Conservation (phyloP, 2,329 filamentous ascomycete species). For the Ophiostoma perfectum region DNA sequence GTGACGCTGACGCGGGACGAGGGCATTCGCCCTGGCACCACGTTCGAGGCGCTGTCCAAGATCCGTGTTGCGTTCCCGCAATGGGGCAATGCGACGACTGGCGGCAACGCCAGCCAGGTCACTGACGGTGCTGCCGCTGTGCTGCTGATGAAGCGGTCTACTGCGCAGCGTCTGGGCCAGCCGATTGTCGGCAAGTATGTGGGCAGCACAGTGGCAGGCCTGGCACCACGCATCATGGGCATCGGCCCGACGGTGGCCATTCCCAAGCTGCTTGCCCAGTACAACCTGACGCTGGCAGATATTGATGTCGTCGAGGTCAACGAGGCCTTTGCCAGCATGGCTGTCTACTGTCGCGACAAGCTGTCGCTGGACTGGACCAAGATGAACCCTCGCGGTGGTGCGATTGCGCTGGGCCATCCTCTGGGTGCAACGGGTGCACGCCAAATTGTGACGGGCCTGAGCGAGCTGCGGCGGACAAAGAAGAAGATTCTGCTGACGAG, state of each 20-base stretch:
- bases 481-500: conserved; percentile 89
- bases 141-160: conserved; percentile 89
- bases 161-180: conserved; percentile 77
- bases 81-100: conserved; percentile 80
- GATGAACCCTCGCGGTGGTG: conserved; percentile 76
- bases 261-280: conserved; percentile 77
- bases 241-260: conserved; percentile 73
- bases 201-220: conserved; percentile 81
- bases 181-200: conserved; percentile 94
- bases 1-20: conserved; percentile 82
- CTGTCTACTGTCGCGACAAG: conserved; percentile 79
- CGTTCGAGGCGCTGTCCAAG: conserved; percentile 73
- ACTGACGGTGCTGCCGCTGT: conserved; percentile 90
- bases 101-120: conserved; percentile 90
- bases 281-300: conserved; percentile 72
- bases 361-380: conserved; percentile 67
- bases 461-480: conserved; percentile 63
- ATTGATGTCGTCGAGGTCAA: conserved; percentile 91
- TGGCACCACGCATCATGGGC: conserved; percentile 93
- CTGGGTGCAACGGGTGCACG: conserved; percentile 66
- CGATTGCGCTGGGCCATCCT: conserved; percentile 77
- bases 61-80: conserved; percentile 85
- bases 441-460: conserved; percentile 84
- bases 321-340: conserved; percentile 97
- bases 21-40: conserved; percentile 86